These are phyloP conservation scores for Cytospora piceicola DNA, from an alignment of 2,329 filamentous ascomycete genomes.

Conservation along the genomic window DNA sequence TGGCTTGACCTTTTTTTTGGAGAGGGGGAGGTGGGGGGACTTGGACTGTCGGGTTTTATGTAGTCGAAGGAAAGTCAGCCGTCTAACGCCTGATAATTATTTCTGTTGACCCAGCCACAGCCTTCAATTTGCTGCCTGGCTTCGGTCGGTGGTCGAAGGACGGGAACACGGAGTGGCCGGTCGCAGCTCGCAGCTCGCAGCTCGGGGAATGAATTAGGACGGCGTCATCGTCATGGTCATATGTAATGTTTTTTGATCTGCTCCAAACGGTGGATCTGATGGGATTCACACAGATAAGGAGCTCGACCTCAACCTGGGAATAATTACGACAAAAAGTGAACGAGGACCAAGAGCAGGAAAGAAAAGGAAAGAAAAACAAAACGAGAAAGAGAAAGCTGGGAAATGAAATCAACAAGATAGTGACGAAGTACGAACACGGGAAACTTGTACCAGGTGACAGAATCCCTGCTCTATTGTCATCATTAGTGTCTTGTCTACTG, in stretches of 20 bases:
- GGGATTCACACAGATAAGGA: conserved; percentile 11
- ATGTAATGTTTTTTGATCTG: conserved; percentile 13
- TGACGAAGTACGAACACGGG: conserved; percentile 2
- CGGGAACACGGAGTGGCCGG: conserved; percentile 13
- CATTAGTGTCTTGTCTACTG: not conserved
- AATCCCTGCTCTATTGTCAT: conserved; percentile 12
- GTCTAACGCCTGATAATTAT: not conserved
- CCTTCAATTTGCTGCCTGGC: conserved; percentile 1
- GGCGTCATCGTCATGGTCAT: conserved; percentile 23
- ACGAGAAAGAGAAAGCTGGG: not conserved
- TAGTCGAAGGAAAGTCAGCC: not conserved
- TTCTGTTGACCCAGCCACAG: not conserved
- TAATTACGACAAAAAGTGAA: not conserved
- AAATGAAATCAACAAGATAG: conserved; percentile 21
- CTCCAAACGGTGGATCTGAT: conserved; percentile 21
- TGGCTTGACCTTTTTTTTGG: conserved; percentile 16
- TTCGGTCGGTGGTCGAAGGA: not conserved
- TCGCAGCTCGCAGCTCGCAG: conserved; percentile 22
- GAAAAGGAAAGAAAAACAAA: not conserved
- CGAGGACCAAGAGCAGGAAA: not conserved
- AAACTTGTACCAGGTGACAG: conserved; percentile 26
- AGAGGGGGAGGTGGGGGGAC: no score
- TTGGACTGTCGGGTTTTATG: not conserved
- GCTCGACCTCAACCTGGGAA: not conserved
- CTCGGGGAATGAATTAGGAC: conserved; percentile 13